phyloP scores from a whole-genome alignment of 2,329 filamentous ascomycete genomes.

The Pestalotiopsis fici region DNA sequence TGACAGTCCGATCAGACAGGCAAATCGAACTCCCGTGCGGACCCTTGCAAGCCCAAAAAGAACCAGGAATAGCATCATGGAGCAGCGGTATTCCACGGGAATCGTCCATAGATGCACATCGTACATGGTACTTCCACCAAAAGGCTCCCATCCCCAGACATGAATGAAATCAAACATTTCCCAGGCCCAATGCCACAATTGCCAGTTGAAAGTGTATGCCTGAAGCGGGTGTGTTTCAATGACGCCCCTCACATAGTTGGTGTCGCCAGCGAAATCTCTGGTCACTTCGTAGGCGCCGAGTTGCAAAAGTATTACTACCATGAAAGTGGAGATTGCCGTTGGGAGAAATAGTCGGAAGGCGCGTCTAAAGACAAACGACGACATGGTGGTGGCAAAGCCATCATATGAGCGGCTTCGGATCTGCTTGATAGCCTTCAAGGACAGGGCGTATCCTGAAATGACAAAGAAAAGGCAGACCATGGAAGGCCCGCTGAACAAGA shows the following conservation, averaged over 20 bases:
- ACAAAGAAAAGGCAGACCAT: constrained; percentile 65
- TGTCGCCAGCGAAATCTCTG: constrained; percentile 44
- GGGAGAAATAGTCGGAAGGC: constrained; percentile 54
- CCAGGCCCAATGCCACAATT: constrained; percentile 46
- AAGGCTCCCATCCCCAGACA: constrained; percentile 50
- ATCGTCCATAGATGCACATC: constrained; percentile 66
- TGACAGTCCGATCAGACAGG: constrained; percentile 40
- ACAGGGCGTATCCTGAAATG: constrained; percentile 62
- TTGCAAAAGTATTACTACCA: constrained; percentile 44
- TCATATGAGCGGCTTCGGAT: constrained; percentile 35
- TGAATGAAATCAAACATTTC: constrained; percentile 53
- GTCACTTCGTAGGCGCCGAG: constrained; percentile 50
- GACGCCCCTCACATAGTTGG: constrained; percentile 46
- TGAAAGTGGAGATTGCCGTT: constrained; percentile 49
- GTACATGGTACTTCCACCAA: constrained; percentile 50
- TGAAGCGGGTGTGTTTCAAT: constrained; percentile 47
- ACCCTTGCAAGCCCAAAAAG: constrained; percentile 51
- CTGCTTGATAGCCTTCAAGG: constrained; percentile 52
- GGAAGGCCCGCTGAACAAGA: constrained; percentile 56
- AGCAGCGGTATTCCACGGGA: constrained; percentile 60
- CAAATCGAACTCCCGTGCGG: constrained; percentile 40
- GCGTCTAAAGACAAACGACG: constrained; percentile 53
- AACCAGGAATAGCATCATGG: constrained; percentile 57
- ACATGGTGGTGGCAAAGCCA: constrained; percentile 45
- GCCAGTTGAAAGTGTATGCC: constrained; percentile 36